These are phyloP conservation scores for Scenedesmus sp. DNA, from an alignment of 163 green algal genomes.

Conservation along the genomic window DNA sequence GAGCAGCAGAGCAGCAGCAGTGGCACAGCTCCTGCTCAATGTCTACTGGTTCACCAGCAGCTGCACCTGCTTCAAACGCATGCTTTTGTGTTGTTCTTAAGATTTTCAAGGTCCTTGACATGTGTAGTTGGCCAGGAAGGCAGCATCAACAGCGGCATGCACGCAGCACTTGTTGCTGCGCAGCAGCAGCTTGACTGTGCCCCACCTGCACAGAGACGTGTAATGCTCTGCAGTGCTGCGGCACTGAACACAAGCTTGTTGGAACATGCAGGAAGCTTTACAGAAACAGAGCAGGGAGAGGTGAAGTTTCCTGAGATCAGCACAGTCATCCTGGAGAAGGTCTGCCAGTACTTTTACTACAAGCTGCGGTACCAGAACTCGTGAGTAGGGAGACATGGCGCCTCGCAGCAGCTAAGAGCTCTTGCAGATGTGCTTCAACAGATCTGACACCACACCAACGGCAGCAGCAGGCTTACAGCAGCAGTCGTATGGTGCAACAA, in stretches of 20 bases:
- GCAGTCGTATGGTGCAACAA: not conserved
- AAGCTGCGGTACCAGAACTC: slow-evolving; percentile 95
- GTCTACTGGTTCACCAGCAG: not conserved
- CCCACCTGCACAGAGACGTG: not conserved
- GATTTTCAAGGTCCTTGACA: not conserved
- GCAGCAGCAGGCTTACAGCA: not conserved
- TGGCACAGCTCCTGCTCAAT: not conserved
- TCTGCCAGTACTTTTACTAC: slow-evolving; percentile 99
- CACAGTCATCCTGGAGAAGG: slow-evolving; percentile 93
- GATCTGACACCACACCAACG: no score
- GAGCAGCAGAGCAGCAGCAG: not conserved
- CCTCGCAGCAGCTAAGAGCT: not conserved
- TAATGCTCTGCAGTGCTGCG: not conserved
- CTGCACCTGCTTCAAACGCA: no score
- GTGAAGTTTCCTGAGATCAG: slow-evolving; percentile 96
- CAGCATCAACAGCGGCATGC: not conserved
- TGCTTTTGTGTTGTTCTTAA: no score
- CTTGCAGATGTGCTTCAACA: not conserved
- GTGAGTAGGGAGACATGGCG: slow-evolving; percentile 57
- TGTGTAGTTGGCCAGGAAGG: not conserved
- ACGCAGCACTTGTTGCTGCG: not conserved
- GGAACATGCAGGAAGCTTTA: slow-evolving; percentile 87
- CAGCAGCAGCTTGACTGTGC: not conserved
- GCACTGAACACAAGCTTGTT: not conserved
- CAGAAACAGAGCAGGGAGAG: slow-evolving; percentile 90